phyloP scores from a whole-genome alignment of 805 yeast genomes.

The Wickerhamiella bombiphila region DNA sequence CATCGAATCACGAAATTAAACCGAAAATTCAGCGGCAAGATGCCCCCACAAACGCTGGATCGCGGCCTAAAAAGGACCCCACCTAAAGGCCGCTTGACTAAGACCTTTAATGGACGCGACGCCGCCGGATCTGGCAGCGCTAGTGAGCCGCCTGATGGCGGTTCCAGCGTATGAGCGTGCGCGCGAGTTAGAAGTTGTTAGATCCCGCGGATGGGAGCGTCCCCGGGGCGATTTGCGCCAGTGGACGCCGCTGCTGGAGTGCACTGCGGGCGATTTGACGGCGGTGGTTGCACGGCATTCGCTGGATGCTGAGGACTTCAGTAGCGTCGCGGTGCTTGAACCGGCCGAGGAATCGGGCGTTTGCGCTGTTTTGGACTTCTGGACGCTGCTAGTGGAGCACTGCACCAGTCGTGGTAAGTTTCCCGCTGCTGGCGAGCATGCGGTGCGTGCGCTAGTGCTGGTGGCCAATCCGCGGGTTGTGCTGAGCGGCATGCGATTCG shows the following conservation, averaged over 20 bases:
- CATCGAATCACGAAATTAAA: no score
- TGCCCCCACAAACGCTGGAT: no score
- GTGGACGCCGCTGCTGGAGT: slow-evolving; percentile 1
- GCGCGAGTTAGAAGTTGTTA: background rate
- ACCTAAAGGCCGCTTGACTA: no score
- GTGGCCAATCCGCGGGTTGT: background rate
- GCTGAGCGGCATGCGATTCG: slow-evolving; percentile 1
- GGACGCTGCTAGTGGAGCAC: background rate
- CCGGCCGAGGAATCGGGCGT: background rate
- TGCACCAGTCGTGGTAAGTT: background rate
- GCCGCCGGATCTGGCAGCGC: background rate
- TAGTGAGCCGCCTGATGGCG: background rate
- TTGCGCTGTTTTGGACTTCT: background rate
- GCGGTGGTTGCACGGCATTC: background rate
- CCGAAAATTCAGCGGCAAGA: no score
- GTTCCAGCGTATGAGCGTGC: background rate
- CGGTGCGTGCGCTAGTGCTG: background rate
- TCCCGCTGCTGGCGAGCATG: background rate
- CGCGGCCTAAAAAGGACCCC: no score
- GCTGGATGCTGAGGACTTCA: background rate
- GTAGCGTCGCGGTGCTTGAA: background rate
- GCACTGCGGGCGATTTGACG: background rate
- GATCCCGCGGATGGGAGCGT: background rate
- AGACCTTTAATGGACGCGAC: no score
- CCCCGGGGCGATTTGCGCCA: slow-evolving; percentile 2